phyloP scores from a whole-genome alignment of 208 protist species.

The Acanthamoeba triangularis region DNA sequence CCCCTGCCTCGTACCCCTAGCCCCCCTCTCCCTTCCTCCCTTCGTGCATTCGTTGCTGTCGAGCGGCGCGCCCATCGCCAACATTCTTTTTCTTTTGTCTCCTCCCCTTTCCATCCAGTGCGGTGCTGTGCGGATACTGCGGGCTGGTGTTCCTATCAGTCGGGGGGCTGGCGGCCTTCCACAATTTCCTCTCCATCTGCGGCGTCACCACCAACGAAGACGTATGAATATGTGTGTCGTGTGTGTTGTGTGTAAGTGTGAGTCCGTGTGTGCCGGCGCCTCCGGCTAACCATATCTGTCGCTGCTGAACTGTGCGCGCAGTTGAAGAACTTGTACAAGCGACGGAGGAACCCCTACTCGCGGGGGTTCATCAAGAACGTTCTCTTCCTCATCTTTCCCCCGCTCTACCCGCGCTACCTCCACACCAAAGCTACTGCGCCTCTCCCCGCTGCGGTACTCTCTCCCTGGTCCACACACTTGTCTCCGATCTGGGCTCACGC shows the following conservation, averaged over 20 bases:
- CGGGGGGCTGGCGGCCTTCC: constrained; percentile 33
- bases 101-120: background rate
- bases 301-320: background rate
- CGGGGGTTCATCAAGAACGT: background rate
- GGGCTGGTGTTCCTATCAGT: background rate
- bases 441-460: too few relatives aligned
- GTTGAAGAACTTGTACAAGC: constrained; percentile 32
- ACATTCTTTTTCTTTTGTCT: background rate
- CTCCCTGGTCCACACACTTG: too few relatives aligned
- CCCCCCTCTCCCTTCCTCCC: background rate
- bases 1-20: background rate
- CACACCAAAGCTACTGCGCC: background rate
- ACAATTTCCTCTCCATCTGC: constrained; percentile 60
- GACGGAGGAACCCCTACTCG: background rate
- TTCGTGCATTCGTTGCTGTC: background rate
- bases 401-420: constrained; percentile 21
- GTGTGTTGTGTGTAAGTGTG: too few relatives aligned
- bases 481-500: background rate
- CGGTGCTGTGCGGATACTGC: background rate
- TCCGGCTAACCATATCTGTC: background rate
- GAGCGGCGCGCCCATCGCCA: too few relatives aligned
- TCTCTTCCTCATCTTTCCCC: background rate
- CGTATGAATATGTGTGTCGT: too few relatives aligned
- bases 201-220: constrained; percentile 71
- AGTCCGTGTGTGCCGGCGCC: too few relatives aligned